Conservation (phyloP, 805 yeast species). For the Hyphopichia homilentoma region DNA sequence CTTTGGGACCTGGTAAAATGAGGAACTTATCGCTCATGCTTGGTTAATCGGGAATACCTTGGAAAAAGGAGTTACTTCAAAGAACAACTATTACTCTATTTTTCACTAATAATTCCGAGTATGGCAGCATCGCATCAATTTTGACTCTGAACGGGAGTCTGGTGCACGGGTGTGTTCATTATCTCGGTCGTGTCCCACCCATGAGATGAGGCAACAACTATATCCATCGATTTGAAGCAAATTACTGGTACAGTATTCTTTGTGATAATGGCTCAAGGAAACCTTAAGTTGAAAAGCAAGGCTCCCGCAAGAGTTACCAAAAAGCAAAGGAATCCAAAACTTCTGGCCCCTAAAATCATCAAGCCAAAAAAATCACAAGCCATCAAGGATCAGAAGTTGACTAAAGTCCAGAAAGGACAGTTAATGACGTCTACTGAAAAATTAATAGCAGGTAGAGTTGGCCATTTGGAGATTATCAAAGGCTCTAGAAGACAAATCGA, state of each 20-base stretch:
- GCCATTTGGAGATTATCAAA: constrained; percentile 86
- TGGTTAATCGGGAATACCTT: not conserved
- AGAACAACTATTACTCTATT: too few species aligned
- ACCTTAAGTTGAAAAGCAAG: constrained; percentile 53
- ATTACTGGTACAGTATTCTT: too few species aligned
- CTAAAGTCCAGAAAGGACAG: constrained; percentile 54
- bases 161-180: too few species aligned
- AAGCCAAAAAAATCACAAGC: constrained; percentile 62
- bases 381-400: constrained; percentile 46
- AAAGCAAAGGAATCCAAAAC: constrained; percentile 59
- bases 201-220: too few species aligned
- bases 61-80: too few species aligned
- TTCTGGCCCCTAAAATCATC: constrained; percentile 66
- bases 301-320: constrained; percentile 56
- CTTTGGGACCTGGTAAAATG: constrained; percentile 80
- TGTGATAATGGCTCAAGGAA: constrained; percentile 66
- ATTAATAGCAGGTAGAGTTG: constrained; percentile 83
- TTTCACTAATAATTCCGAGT: too few species aligned
- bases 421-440: constrained; percentile 70
- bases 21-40: constrained; percentile 26
- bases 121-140: too few species aligned
- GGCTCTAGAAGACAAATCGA: constrained; percentile 87
- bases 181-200: too few species aligned
- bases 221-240: too few species aligned
- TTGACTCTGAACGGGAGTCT: too few species aligned